Percentiles rank a stretch among this genome's conserved stretches.
These are phyloP conservation scores for Waltiozyma sp. DNA, from an alignment of 1,139 yeast genomes.

Conservation along the genomic window DNA sequence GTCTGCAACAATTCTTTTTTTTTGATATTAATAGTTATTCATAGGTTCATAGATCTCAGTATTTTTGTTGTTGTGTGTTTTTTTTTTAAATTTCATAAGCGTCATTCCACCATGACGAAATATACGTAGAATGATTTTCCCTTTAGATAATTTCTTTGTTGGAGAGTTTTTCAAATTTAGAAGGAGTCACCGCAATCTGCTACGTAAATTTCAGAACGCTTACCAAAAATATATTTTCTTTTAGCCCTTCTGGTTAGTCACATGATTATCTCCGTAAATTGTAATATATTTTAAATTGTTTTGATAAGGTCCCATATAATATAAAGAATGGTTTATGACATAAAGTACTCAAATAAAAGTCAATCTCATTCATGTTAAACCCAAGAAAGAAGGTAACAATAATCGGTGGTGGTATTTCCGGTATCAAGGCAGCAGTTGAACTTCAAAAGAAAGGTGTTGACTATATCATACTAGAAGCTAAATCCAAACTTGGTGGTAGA, in stretches of 20 bases:
- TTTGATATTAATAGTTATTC: too few species aligned
- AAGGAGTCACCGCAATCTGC: neutral
- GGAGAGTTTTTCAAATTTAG: neutral
- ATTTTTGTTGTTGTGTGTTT: too few species aligned
- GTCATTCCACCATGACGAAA: neutral
- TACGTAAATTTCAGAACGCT: neutral
- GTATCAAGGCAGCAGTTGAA: slow-evolving; percentile 64
- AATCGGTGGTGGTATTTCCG: slow-evolving; percentile 80
- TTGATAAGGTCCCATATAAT: too few species aligned
- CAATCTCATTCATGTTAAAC: too few species aligned
- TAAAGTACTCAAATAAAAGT: too few species aligned
- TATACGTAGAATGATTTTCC: neutral
- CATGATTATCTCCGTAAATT: too few species aligned
- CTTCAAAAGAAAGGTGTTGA: slow-evolving; percentile 34
- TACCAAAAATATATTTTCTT: neutral
- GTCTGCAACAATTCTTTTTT: too few species aligned
- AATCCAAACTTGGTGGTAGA: slow-evolving; percentile 51
- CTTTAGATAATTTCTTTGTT: neutral
- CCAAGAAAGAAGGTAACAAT: slow-evolving; percentile 23
- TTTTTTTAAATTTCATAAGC: too few species aligned
- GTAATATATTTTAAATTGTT: too few species aligned
- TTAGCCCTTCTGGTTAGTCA: neutral
- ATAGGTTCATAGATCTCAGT: too few species aligned
- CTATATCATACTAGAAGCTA: slow-evolving; percentile 44
- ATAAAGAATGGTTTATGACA: too few species aligned